Evolutionary conservation across 169 alveolate genomes (phyloP).

Genomic region (Cryptosporidium baileyi): DNA sequence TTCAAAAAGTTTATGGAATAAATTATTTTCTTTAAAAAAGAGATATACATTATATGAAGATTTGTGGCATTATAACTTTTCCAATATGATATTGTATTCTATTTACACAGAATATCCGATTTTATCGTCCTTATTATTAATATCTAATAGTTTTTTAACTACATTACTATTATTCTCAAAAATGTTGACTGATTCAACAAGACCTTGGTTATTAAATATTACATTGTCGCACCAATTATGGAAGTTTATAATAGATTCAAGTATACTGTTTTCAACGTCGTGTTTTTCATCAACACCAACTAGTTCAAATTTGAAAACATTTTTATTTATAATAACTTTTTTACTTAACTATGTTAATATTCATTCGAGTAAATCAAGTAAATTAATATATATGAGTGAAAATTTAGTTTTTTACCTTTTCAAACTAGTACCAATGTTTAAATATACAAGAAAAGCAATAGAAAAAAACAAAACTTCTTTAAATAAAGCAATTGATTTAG

Average conservation of each 20-base stretch:
- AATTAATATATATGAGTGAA: slow-evolving; percentile 24
- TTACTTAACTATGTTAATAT: background rate
- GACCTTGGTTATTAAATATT: slow-evolving; percentile 60
- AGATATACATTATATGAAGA: slow-evolving; percentile 55
- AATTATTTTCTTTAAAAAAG: background rate
- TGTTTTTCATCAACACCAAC: slow-evolving; percentile 41
- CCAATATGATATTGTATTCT: background rate
- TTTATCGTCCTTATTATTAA: slow-evolving; percentile 15
- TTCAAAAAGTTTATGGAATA: background rate
- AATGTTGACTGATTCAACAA: slow-evolving; percentile 31
- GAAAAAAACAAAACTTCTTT: slow-evolving; percentile 42
- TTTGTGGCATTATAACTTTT: slow-evolving; percentile 22
- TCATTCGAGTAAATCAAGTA: slow-evolving; percentile 13
- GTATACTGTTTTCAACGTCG: slow-evolving; percentile 39
- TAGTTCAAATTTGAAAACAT: slow-evolving; percentile 30
- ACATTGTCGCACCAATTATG: slow-evolving; percentile 57
- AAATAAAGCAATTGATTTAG: slow-evolving; percentile 23
- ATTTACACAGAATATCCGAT: slow-evolving; percentile 44
- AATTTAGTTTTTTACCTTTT: slow-evolving; percentile 37
- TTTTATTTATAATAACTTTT: slow-evolving; percentile 5
- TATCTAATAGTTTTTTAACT: background rate
- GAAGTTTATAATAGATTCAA: slow-evolving; percentile 41
- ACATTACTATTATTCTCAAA: slow-evolving; percentile 6
- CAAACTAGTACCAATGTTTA: slow-evolving; percentile 33
- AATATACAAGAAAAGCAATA: slow-evolving; percentile 22